Evolutionary conservation across 208 protist species (phyloP).

Genomic region (Acanthamoeba lenticulata): DNA sequence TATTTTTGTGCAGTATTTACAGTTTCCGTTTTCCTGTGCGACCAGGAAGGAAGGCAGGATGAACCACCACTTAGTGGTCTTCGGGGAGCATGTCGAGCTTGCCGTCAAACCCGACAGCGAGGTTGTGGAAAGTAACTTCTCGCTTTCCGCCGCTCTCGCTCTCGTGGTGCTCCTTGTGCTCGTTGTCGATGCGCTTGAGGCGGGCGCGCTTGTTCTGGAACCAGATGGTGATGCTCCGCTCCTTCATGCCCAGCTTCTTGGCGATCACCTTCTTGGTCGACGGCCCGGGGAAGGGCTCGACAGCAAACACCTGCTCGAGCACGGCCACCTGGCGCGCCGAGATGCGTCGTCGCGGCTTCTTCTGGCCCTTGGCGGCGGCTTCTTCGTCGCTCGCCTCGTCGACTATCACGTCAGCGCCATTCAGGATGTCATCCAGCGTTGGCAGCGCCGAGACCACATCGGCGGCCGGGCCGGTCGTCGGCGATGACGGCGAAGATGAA

Average conservation of each 20-base stretch:
- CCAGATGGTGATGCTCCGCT: not conserved
- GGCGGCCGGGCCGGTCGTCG: not conserved
- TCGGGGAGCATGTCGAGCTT: conserved; percentile 40
- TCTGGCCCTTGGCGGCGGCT: not conserved
- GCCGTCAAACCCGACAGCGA: conserved; percentile 12
- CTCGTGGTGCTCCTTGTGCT: not conserved
- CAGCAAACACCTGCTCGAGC: conserved; percentile 20
- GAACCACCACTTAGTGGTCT: not conserved
- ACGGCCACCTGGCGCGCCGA: not conserved
- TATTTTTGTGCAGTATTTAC: not conserved
- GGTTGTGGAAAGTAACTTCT: conserved; percentile 35
- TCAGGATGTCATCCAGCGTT: not conserved
- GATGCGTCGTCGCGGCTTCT: not conserved
- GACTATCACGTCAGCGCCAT: no score
- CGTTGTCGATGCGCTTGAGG: not conserved
- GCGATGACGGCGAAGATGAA: not conserved
- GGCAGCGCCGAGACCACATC: not conserved
- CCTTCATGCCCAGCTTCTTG: not conserved
- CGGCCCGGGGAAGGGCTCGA: not conserved
- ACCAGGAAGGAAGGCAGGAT: not conserved
- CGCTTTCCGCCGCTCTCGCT: not conserved
- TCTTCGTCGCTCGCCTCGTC: not conserved
- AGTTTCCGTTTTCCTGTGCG: not conserved
- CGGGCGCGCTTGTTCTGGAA: no score
- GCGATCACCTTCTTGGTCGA: not conserved